Evolutionary conservation across 2,329 filamentous ascomycete genomes (phyloP).

Genomic region (Reticulascus tulasneorum): DNA sequence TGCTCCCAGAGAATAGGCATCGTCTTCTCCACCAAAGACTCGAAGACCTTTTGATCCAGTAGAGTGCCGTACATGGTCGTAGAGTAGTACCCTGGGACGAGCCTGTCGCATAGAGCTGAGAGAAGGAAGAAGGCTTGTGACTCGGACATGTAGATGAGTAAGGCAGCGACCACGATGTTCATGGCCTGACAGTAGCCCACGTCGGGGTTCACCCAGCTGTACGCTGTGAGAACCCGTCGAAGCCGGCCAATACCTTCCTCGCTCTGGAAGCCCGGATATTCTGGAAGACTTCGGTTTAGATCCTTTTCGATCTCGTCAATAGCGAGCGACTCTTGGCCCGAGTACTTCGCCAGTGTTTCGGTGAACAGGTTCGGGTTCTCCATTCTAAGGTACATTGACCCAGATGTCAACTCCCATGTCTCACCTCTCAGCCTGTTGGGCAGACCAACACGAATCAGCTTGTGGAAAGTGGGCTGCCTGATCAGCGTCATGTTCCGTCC

Average conservation of each 20-base stretch:
- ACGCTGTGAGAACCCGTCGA: slow-evolving; percentile 87
- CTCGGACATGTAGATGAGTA: slow-evolving; percentile 98
- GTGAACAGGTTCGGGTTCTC: slow-evolving; percentile 79
- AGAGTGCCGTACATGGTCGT: slow-evolving; percentile 99
- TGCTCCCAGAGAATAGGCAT: slow-evolving; percentile 99
- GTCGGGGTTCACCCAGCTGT: slow-evolving; percentile 94
- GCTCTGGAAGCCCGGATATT: slow-evolving; percentile 96
- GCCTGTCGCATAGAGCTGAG: slow-evolving; percentile 83
- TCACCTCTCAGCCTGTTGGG: slow-evolving; percentile 91
- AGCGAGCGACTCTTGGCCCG: slow-evolving; percentile 83
- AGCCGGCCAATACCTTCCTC: slow-evolving; percentile 90
- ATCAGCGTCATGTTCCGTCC: slow-evolving; percentile 89
- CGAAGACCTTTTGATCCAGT: slow-evolving; percentile 94
- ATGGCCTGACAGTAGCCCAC: slow-evolving; percentile 99
- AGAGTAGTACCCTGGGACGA: slow-evolving; percentile 95
- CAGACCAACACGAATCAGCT: slow-evolving; percentile 90
- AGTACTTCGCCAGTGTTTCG: slow-evolving; percentile 79
- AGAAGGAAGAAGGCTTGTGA: slow-evolving; percentile 92
- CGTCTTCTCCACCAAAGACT: slow-evolving; percentile 95
- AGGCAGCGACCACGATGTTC: slow-evolving; percentile 98
- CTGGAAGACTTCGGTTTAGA: slow-evolving; percentile 89
- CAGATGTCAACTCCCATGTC: slow-evolving; percentile 92
- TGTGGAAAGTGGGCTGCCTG: slow-evolving; percentile 95
- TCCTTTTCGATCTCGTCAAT: slow-evolving; percentile 99
- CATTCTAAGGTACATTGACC: slow-evolving; percentile 82